A percentile compares a stretch with the other conserved stretches of the same genome.
Evolutionary conservation across 305 asterid genomes (phyloP).

Genomic region (Fraxinus greggii): DNA sequence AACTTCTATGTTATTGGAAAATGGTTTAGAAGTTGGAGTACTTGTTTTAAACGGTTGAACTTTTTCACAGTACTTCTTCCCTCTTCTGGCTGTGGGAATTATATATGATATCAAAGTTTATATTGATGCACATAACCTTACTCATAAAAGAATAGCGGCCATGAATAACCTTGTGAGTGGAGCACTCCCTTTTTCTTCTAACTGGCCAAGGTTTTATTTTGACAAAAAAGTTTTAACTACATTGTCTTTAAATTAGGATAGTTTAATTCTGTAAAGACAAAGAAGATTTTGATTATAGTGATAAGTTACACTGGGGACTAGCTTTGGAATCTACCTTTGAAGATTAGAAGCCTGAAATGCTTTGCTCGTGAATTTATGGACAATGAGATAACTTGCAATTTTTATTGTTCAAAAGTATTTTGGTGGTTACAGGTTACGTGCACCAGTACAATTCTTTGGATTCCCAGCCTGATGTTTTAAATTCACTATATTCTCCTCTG

Average conservation of each 20-base stretch:
- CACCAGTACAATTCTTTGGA: conserved; percentile 88
- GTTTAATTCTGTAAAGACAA: conserved; percentile 3
- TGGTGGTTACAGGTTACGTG: conserved; percentile 72
- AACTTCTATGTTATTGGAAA: conserved; percentile 17
- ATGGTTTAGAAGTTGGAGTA: conserved; percentile 12
- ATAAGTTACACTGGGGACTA: neutral
- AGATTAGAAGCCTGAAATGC: conserved; percentile 16
- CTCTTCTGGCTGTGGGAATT: conserved; percentile 19
- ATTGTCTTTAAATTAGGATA: conserved; percentile 8
- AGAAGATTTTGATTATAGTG: conserved; percentile 9
- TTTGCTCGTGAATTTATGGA: conserved; percentile 16
- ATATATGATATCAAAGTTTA: conserved; percentile 13
- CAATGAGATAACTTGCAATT: neutral
- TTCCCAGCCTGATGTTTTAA: conserved; percentile 93
- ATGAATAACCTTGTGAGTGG: conserved; percentile 11
- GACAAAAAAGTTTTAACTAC: neutral
- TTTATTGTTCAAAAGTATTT: conserved; percentile 27
- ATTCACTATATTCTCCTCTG: conserved; percentile 91
- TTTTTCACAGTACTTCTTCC: neutral
- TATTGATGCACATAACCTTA: conserved; percentile 4
- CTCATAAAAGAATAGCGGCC: neutral
- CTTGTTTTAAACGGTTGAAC: conserved; percentile 10
- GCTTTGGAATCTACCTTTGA: conserved; percentile 18
- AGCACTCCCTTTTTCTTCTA: neutral
- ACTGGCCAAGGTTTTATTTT: neutral